Base-by-base conservation (phyloP, 2,329 filamentous ascomycete genomes). In the Penicillium sp. region DNA sequence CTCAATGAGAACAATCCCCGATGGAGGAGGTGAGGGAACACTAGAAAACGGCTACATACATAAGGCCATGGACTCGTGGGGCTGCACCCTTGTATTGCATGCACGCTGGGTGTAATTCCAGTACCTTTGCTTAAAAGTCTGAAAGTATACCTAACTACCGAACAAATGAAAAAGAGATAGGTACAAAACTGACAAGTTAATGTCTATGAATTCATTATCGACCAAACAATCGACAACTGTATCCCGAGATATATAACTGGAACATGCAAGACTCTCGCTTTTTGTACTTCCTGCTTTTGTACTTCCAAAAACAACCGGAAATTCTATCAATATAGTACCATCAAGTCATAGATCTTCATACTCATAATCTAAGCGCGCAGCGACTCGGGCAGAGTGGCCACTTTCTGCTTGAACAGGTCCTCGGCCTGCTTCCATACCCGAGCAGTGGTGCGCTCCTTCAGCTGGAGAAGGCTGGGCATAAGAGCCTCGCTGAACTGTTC, bases 341-440 rank as follows among this genome's bases (percentile, higher is more conserved):
- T 55, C 42, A 47, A 46, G 27, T 55, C 56, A 51, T 53, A 43
- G 47, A 31, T 44, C 45, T 46, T 52, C 40, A 29, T 54, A 47
- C 23, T n/a, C 10, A 31, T 25, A 25, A 44, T 37, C 43, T 55
- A 61, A 43, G 46, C 42, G 38, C 57, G 56, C 45, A 63, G 37
- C 7, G 57, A 58, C 52, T 58, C 72, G 1, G 87, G 86, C 57
- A 92, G 71, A 10, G 80, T 84, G 35, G 80, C 78, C 41, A 91
- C 87, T 81, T 93, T 93, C 56, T 92, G 82, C 54, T 87, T 74
- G 75, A 92, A 95, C 47, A 95, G 76, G 73, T 88, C 85, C 75
- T 95, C 84, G 0, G 91, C 91, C 51, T 88, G 81, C 46, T 81
- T 78, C 91, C 91, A 96, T n/a, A 95, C 91, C 6, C 68, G 68